Conservation (phyloP, 352 stramenopile genomes). For the Globisporangium rhizosaccharum region DNA sequence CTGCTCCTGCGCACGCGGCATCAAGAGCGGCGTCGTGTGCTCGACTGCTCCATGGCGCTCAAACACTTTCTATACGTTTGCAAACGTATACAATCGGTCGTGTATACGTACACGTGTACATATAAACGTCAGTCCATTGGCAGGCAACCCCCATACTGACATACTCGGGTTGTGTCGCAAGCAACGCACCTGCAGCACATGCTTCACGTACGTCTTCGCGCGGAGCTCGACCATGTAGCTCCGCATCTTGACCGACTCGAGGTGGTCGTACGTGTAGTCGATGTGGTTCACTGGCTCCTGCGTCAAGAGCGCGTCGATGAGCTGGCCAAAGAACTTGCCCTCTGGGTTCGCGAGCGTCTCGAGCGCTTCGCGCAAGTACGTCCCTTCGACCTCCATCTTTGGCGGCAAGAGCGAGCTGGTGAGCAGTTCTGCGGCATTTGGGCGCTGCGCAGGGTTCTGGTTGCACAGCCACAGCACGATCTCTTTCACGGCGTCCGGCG, state of each 20-base stretch:
- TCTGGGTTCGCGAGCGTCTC: conserved; percentile 86
- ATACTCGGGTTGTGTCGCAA: not conserved
- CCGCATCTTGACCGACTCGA: conserved; percentile 77
- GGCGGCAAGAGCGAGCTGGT: conserved; percentile 58
- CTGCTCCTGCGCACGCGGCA: conserved; percentile 58
- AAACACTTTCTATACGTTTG: conserved; percentile 59
- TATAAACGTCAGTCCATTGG: no score
- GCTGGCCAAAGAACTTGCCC: conserved; percentile 85
- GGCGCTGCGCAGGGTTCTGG: conserved; percentile 56
- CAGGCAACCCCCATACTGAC: not conserved
- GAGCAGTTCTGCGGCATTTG: conserved; percentile 68
- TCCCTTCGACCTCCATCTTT: conserved; percentile 83
- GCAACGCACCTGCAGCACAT: conserved; percentile 43
- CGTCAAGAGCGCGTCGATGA: conserved; percentile 73
- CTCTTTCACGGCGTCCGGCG: conserved; percentile 82
- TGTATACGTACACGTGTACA: not conserved
- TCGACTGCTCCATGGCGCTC: conserved; percentile 77
- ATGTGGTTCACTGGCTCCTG: conserved; percentile 76
- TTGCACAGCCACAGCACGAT: conserved; percentile 87
- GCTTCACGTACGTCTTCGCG: conserved; percentile 63
- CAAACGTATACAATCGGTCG: conserved; percentile 1
- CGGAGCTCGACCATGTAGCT: conserved; percentile 60
- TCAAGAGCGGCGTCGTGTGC: conserved; percentile 71
- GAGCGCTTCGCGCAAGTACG: conserved; percentile 77
- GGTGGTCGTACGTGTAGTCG: conserved; percentile 84